Percentiles rank a stretch among this genome's conserved stretches.
Conservation (phyloP, 371 early-diverging fungal species). For the Entomophthora muscae region DNA sequence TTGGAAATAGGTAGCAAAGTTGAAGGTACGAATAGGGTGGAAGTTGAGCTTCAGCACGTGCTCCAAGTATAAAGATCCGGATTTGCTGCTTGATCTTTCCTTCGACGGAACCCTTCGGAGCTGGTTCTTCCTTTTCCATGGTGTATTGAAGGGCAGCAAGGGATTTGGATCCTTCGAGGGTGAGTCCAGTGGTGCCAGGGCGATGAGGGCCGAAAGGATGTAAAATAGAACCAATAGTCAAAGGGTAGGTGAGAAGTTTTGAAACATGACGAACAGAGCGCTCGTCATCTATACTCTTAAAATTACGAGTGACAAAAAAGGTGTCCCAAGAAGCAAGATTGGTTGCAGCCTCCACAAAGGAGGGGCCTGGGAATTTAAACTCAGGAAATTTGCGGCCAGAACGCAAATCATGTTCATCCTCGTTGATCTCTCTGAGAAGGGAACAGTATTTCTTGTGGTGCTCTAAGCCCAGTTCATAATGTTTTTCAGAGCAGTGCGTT, state of each 20-base stretch:
- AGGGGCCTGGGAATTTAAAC: constrained; percentile 68
- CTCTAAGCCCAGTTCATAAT: constrained; percentile 38
- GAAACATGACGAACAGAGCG: constrained; percentile 66
- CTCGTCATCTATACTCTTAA: constrained; percentile 51
- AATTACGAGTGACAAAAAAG: constrained; percentile 63
- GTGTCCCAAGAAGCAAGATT: constrained; percentile 70
- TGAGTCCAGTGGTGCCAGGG: constrained; percentile 37
- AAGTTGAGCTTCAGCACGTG: constrained; percentile 59
- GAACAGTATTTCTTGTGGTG: constrained; percentile 37
- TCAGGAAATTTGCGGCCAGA: constrained; percentile 58
- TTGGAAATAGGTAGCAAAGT: constrained; percentile 56
- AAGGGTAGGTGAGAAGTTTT: constrained; percentile 62
- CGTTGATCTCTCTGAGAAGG: constrained; percentile 46
- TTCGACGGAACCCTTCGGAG: constrained; percentile 23
- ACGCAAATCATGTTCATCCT: constrained; percentile 70
- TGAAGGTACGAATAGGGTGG: constrained; percentile 63
- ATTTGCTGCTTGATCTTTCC: constrained; percentile 31
- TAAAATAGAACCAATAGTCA: constrained; percentile 59
- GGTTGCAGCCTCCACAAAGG: constrained; percentile 55
- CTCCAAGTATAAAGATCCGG: constrained; percentile 55
- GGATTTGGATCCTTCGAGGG: constrained; percentile 50
- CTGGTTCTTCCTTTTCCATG: constrained; percentile 32
- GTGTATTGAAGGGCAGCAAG: constrained; percentile 28
- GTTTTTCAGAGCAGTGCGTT: constrained; percentile 61
- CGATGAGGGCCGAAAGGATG: constrained; percentile 57